Evolutionary conservation across 768 basidiomycete genomes (phyloP).

Genomic region (Clitopilus passeckerianus): DNA sequence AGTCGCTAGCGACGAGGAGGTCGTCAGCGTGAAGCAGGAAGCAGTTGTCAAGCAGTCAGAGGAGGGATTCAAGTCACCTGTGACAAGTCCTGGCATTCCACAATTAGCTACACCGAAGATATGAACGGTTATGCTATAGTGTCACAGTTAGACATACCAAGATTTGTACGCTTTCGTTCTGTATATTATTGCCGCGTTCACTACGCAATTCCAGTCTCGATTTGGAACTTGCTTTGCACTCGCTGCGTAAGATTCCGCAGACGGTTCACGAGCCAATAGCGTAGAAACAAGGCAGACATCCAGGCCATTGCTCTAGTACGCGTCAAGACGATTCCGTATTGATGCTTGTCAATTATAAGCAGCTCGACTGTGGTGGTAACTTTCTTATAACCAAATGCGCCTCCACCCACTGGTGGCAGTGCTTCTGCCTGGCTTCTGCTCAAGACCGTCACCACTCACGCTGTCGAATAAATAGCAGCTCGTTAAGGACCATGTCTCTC

Average conservation of each 20-base stretch:
- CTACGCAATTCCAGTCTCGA: no score
- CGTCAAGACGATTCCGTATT: no score
- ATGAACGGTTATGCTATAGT: background rate
- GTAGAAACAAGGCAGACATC: no score
- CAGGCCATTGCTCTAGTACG: no score
- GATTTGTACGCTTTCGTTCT: background rate
- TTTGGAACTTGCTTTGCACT: no score
- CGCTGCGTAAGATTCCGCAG: no score
- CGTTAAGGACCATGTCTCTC: no score
- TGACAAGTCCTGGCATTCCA: background rate
- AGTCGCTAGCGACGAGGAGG: conserved; percentile 62
- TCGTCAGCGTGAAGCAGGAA: conserved; percentile 41
- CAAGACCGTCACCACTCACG: no score
- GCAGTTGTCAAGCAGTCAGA: conserved; percentile 2
- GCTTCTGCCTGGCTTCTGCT: background rate
- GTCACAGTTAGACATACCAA: background rate
- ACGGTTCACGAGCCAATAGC: no score
- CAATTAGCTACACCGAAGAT: background rate
- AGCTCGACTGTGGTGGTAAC: no score
- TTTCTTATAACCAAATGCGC: background rate
- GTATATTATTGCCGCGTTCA: background rate
- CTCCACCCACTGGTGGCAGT: background rate
- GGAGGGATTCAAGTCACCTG: conserved; percentile 1
- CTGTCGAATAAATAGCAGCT: background rate
- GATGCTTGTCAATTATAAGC: no score